Conservation (phyloP, 2,329 filamentous ascomycete species). For the Bipolaris victoriae region DNA sequence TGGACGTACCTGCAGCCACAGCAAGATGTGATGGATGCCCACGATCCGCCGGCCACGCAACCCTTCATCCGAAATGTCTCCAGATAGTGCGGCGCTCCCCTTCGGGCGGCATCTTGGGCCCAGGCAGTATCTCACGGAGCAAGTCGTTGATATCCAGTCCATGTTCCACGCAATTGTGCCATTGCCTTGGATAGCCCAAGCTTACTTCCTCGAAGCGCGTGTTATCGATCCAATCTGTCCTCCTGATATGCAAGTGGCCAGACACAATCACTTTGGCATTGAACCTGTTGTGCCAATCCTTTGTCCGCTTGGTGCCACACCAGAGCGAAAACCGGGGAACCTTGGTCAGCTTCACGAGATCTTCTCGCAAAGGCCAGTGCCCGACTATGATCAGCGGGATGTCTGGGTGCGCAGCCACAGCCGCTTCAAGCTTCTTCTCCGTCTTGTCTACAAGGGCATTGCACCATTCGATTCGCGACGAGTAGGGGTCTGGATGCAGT, state of each 20-base stretch:
- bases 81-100: slow-evolving; percentile 34
- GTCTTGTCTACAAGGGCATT: slow-evolving; percentile 49
- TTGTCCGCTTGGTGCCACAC: slow-evolving; percentile 57
- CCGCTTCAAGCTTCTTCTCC: slow-evolving; percentile 50
- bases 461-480: slow-evolving; percentile 55
- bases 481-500: slow-evolving; percentile 54
- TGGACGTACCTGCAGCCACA: slow-evolving; percentile 14
- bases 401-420: slow-evolving; percentile 37
- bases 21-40: background rate
- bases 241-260: slow-evolving; percentile 54
- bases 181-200: slow-evolving; percentile 56
- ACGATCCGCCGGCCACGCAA: background rate
- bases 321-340: slow-evolving; percentile 55
- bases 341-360: slow-evolving; percentile 51
- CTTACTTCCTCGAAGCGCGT: slow-evolving; percentile 57
- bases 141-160: slow-evolving; percentile 55
- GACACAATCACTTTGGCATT: slow-evolving; percentile 56
- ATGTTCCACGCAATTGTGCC: slow-evolving; percentile 52
- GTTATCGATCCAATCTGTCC: slow-evolving; percentile 56
- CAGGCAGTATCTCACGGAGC: slow-evolving; percentile 55
- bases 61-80: slow-evolving; percentile 35
- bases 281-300: slow-evolving; percentile 55
- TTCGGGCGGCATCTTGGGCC: slow-evolving; percentile 41
- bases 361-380: slow-evolving; percentile 56
- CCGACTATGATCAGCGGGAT: slow-evolving; percentile 52